Evolutionary conservation across 2,329 filamentous ascomycete species (phyloP).

Genomic region (Incumbomyces lentus): DNA sequence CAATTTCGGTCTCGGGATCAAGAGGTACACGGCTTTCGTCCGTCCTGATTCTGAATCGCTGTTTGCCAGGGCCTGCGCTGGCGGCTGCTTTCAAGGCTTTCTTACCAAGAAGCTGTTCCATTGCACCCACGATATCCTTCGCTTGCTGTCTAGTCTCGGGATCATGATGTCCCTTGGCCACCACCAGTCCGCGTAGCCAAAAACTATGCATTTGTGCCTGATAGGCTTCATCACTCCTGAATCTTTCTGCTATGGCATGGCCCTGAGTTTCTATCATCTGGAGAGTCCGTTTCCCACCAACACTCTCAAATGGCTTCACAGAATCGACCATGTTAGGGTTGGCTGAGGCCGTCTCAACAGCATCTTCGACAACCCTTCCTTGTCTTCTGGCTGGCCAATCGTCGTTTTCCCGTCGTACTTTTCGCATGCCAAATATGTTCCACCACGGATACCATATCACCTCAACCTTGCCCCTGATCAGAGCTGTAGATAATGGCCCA

Average conservation of each 20-base stretch:
- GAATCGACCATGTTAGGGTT: conserved; percentile 11
- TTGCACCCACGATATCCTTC: conserved; percentile 10
- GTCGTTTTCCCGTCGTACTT: conserved; percentile 34
- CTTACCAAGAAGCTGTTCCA: conserved; percentile 7
- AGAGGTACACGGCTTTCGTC: neutral
- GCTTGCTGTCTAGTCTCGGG: conserved; percentile 12
- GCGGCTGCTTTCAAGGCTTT: neutral
- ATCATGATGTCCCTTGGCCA: conserved; percentile 5
- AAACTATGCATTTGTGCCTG: conserved; percentile 8
- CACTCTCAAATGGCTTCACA: conserved; percentile 1
- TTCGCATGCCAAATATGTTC: conserved; percentile 50
- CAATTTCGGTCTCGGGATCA: neutral
- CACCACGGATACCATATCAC: conserved; percentile 60
- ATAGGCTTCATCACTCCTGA: conserved; percentile 9
- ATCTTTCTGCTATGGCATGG: neutral
- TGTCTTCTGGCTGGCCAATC: conserved; percentile 25
- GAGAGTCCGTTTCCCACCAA: neutral
- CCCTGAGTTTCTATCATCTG: neutral
- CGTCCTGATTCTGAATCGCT: no score
- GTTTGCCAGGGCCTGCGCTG: no score
- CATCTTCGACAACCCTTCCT: conserved; percentile 19
- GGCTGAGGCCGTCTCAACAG: conserved; percentile 13
- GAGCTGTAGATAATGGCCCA: conserved; percentile 65
- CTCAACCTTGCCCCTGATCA: conserved; percentile 66
- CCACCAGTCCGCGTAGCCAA: conserved; percentile 4